phyloP scores from a whole-genome alignment of 331 rosid genomes.

The Telfairia occidentalis region DNA sequence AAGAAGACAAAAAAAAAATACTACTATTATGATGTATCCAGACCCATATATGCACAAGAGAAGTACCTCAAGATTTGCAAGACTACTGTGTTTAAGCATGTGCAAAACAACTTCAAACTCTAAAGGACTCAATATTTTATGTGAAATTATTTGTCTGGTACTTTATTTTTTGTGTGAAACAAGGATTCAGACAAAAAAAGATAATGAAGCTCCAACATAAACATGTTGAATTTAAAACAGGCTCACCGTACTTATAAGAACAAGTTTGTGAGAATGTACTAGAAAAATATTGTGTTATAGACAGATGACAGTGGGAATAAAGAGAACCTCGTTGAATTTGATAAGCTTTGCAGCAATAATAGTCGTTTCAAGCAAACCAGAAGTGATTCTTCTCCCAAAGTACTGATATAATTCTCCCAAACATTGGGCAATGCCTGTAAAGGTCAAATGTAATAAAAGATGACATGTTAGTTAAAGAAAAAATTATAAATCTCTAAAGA shows the following conservation, averaged over 20 bases:
- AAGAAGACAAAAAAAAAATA: not conserved
- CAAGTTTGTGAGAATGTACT: not conserved
- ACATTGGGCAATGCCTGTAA: conserved; percentile 76
- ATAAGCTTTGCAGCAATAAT: conserved; percentile 66
- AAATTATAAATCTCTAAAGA: not conserved
- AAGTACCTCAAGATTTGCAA: not conserved
- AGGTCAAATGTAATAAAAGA: not conserved
- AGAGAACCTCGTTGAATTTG: conserved; percentile 56
- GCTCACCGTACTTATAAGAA: not conserved
- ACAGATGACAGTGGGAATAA: conserved; percentile 11
- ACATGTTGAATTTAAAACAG: not conserved
- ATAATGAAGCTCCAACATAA: not conserved
- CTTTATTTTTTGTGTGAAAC: not conserved
- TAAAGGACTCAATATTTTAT: not conserved
- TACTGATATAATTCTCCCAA: conserved; percentile 81
- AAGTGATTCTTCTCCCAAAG: conserved; percentile 88
- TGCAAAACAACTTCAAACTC: not conserved
- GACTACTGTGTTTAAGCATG: not conserved
- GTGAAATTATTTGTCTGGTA: not conserved
- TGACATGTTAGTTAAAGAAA: not conserved
- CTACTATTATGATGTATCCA: not conserved
- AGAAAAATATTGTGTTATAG: not conserved
- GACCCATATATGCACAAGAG: not conserved
- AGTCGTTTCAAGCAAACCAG: conserved; percentile 87
- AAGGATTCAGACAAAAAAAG: not conserved